These are phyloP conservation scores for Penicillium sp. DNA, from an alignment of 2,329 filamentous ascomycete genomes.

Conservation along the genomic window DNA sequence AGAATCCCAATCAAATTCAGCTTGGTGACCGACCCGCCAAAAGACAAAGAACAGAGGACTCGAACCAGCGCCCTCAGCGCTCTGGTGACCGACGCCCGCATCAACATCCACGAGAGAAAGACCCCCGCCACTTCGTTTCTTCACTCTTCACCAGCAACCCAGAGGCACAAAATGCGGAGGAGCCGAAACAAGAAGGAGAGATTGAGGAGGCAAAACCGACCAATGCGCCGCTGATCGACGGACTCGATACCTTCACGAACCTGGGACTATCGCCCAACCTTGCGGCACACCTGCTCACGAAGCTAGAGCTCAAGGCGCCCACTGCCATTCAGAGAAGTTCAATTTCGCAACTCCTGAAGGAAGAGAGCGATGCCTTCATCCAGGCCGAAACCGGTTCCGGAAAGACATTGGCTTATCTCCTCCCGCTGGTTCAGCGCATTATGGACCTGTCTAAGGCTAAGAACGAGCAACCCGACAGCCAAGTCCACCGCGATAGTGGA, in stretches of 20 bases:
- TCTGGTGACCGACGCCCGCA: slow-evolving; percentile 20
- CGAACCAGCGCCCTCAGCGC: slow-evolving; percentile 16
- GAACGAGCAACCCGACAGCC: slow-evolving; percentile 42
- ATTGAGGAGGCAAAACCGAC: slow-evolving; percentile 65
- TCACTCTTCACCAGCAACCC: slow-evolving; percentile 93
- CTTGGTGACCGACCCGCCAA: slow-evolving; percentile 40
- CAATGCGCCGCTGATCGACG: slow-evolving; percentile 84
- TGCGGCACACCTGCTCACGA: slow-evolving; percentile 78
- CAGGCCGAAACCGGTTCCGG: slow-evolving; percentile 97
- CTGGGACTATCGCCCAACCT: slow-evolving; percentile 80
- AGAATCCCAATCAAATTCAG: slow-evolving; percentile 40
- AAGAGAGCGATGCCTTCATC: slow-evolving; percentile 88
- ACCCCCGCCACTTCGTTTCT: slow-evolving; percentile 72
- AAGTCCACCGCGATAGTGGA: slow-evolving; percentile 80
- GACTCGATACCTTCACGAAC: slow-evolving; percentile 81
- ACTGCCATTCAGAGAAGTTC: slow-evolving; percentile 94
- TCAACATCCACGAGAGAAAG: slow-evolving; percentile 33
- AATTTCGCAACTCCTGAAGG: slow-evolving; percentile 75
- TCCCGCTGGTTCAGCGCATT: slow-evolving; percentile 88
- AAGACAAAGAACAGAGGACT: slow-evolving; percentile 43
- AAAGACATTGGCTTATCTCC: slow-evolving; percentile 93
- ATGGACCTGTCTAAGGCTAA: slow-evolving; percentile 67
- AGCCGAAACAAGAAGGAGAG: slow-evolving; percentile 40
- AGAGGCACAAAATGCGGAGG: slow-evolving; percentile 61
- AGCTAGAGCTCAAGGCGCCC: slow-evolving; percentile 84